These are phyloP conservation scores for Reticulascus tulasneorum DNA, from an alignment of 2,329 filamentous ascomycete genomes.

Conservation along the genomic window DNA sequence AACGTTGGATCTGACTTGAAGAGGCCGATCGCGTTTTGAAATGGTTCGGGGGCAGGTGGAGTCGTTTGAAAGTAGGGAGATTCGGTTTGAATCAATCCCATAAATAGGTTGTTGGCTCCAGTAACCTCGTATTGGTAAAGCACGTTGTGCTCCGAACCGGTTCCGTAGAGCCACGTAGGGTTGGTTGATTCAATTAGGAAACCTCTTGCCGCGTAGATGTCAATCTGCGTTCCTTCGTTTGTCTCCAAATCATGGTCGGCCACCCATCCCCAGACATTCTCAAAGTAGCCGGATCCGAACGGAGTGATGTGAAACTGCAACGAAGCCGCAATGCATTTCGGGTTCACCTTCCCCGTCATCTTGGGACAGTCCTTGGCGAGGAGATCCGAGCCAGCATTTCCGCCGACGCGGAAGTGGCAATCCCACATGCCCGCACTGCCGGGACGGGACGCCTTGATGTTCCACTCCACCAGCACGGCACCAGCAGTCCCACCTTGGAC, in stretches of 20 bases:
- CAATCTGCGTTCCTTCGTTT: slow-evolving; percentile 45
- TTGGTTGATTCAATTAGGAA: slow-evolving; percentile 26
- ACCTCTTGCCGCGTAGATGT: slow-evolving; percentile 31
- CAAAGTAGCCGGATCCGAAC: slow-evolving; percentile 44
- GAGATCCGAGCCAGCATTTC: slow-evolving; percentile 62
- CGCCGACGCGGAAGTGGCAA: slow-evolving; percentile 69
- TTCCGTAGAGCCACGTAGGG: slow-evolving; percentile 36
- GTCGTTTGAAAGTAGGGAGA: slow-evolving; percentile 56
- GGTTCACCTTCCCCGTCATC: slow-evolving; percentile 37
- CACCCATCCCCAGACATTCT: slow-evolving; percentile 63
- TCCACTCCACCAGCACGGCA: slow-evolving; percentile 69
- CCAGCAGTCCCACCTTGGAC: slow-evolving; percentile 63
- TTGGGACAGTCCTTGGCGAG: slow-evolving; percentile 56
- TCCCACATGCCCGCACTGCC: slow-evolving; percentile 27
- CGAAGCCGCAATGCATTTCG: slow-evolving; percentile 57
- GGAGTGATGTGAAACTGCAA: slow-evolving; percentile 44
- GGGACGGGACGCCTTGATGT: slow-evolving; percentile 8
- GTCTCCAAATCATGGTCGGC: slow-evolving; percentile 58
- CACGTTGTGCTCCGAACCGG: slow-evolving; percentile 45
- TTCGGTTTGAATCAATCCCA: slow-evolving; percentile 64
- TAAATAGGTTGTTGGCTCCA: slow-evolving; percentile 45
- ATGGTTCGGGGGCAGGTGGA: slow-evolving; percentile 15
- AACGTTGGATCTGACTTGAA: slow-evolving; percentile 11
- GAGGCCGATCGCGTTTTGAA: slow-evolving; percentile 3
- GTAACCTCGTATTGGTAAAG: slow-evolving; percentile 50